phyloP scores from a whole-genome alignment of 768 basidiomycete genomes.

The Crassisporium funariophilum region DNA sequence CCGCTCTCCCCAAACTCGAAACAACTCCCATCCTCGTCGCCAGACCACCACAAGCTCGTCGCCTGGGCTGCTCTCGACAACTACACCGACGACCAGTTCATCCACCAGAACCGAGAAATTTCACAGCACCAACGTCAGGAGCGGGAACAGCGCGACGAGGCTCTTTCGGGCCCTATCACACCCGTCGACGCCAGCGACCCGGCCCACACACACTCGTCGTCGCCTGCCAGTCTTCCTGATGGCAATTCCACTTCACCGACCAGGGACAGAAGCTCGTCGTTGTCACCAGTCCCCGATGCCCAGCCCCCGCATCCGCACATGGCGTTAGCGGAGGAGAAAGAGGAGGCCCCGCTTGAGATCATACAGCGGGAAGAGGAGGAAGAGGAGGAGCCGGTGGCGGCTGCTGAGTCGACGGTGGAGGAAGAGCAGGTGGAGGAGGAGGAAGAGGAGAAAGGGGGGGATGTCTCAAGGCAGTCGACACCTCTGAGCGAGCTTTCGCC shows the following conservation, averaged over 20 bases:
- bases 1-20: conserved; percentile 9
- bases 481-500: conserved; percentile 80
- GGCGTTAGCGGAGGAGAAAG: conserved; percentile 30
- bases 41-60: conserved; percentile 9
- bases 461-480: conserved; percentile 58
- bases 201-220: conserved; percentile 22
- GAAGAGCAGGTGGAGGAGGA: conserved; percentile 3
- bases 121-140: too few relatives aligned
- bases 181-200: conserved; percentile 24
- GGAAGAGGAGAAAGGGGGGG: conserved; percentile 23
- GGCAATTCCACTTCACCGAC: conserved; percentile 27
- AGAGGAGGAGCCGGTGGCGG: conserved; percentile 40
- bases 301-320: conserved; percentile 12
- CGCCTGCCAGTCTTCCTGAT: conserved; percentile 25
- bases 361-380: conserved; percentile 38
- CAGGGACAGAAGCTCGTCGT: conserved; percentile 54
- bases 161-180: conserved; percentile 19
- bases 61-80: conserved; percentile 9
- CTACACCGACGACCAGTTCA: background rate
- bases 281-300: conserved; percentile 52
- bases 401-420: too few relatives aligned
- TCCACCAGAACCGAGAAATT: too few relatives aligned
- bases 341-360: conserved; percentile 33
- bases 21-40: too few relatives aligned
- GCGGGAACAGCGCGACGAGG: too few relatives aligned